These are phyloP conservation scores for Wickerhamomyces bovis DNA, from an alignment of 805 yeast genomes.

Conservation along the genomic window DNA sequence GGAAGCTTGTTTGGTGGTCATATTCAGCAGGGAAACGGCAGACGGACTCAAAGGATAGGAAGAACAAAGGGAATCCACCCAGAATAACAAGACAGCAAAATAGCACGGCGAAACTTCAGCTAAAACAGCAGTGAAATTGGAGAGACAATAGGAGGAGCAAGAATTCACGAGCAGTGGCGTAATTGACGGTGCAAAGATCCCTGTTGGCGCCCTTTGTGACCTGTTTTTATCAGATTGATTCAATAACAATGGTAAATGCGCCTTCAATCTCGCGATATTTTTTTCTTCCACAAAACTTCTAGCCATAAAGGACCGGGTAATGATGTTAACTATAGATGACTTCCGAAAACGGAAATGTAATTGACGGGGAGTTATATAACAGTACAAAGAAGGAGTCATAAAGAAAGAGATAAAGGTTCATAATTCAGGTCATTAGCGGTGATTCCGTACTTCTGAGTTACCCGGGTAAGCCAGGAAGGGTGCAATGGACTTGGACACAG, in stretches of 20 bases:
- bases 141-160: neutral
- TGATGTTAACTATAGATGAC: neutral
- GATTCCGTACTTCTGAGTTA: no score
- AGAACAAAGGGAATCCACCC: neutral
- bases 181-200: neutral
- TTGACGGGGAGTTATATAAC: neutral
- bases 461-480: no score
- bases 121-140: neutral
- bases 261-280: neutral
- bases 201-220: neutral
- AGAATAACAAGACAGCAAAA: neutral
- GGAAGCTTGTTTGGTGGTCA: conserved; percentile 8
- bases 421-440: neutral
- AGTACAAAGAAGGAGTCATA: no score
- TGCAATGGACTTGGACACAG: no score
- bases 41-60: neutral
- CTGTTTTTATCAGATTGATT: neutral
- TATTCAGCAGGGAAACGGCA: neutral
- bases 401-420: neutral
- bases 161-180: neutral
- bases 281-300: neutral
- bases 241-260: neutral
- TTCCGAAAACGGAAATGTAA: neutral
- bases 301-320: neutral
- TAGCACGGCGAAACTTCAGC: neutral